Conservation (phyloP, 2,329 filamentous ascomycete genomes). For the Helotiales sp. region DNA sequence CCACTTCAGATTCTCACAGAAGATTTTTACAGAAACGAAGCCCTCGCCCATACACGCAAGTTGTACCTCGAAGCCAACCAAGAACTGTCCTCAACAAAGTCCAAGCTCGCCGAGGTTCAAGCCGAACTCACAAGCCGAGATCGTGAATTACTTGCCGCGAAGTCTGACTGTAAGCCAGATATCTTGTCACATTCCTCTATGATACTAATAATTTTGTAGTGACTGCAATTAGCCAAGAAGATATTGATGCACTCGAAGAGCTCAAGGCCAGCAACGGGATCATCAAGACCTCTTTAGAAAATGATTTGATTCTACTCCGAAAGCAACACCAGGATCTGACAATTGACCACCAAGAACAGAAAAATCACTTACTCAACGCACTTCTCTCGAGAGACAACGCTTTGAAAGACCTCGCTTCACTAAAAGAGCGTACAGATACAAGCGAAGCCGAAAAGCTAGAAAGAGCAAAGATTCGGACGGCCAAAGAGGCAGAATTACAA, state of each 20-base stretch:
- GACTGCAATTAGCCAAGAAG: conserved; percentile 54
- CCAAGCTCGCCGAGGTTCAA: conserved; percentile 45
- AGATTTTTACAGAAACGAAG: conserved; percentile 51
- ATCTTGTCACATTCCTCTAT: not conserved
- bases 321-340: conserved; percentile 49
- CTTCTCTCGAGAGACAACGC: conserved; percentile 61
- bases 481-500: conserved; percentile 7
- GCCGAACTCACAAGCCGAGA: conserved; percentile 51
- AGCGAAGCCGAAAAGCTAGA: conserved; percentile 2
- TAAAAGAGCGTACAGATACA: conserved; percentile 7
- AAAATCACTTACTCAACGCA: conserved; percentile 59
- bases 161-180: conserved; percentile 49
- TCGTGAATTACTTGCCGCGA: conserved; percentile 54
- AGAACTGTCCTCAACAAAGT: conserved; percentile 49
- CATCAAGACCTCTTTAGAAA: conserved; percentile 57
- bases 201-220: conserved; percentile 40
- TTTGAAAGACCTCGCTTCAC: conserved; percentile 48
- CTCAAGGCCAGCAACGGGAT: conserved; percentile 60
- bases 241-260: conserved; percentile 54
- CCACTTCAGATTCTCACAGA: conserved; percentile 44
- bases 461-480: conserved; percentile 44
- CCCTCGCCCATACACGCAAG: conserved; percentile 52
- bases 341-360: conserved; percentile 56
- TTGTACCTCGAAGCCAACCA: conserved; percentile 45
- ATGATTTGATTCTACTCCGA: conserved; percentile 57